Base-by-base conservation (phyloP, 129 eudicot species). In the Artemisia tridentata region DNA sequence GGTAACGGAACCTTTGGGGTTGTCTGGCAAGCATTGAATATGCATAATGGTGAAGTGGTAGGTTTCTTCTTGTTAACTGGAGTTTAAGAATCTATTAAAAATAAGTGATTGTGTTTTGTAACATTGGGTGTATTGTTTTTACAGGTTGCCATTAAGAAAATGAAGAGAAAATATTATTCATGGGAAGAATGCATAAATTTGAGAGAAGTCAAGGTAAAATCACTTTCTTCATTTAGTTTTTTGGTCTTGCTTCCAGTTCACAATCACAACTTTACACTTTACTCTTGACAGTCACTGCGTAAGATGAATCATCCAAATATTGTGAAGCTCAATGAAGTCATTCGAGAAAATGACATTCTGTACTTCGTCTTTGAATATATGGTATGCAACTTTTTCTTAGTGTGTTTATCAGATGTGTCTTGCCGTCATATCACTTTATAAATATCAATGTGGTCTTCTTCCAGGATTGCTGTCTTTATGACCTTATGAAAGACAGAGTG, bases 151-250 rank as follows among this genome's bases (percentile, higher is more conserved):
- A 83, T 92, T 8, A 92, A 92, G 78, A 89, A 89, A 79, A 84
- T 92, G 96, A 92, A 92, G 91, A 88, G 82, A 71, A 92, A 89
- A 48, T 92, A 88, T 81, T 88, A 82, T 83, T 84, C 98, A 0
- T 92, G 96, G 98, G 98, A 92, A 83, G 98, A 92, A 75, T 92
- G 98, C 77, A 83, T 92, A 68, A 92, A 89, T 73, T 75, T 88
- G 82, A 92, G 98, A 86, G 98, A 92, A 89, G 98, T 92, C 50
- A 92, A 92, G 96, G 96, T 92, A 79, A 52, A 21, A 50, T 54
- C 8, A 65, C 20, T 23, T 55, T n/a, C 12, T 12, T 59, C 16
- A 11, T 10, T 54, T 25, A 46, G 29, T 4, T 48, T 49, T 10
- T 16, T 20, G 27, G 5, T 21, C 63, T 57, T 68, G 60, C 80